Base-by-base conservation (phyloP, 805 yeast genomes). In the Saccharomycopsis selenospora region DNA sequence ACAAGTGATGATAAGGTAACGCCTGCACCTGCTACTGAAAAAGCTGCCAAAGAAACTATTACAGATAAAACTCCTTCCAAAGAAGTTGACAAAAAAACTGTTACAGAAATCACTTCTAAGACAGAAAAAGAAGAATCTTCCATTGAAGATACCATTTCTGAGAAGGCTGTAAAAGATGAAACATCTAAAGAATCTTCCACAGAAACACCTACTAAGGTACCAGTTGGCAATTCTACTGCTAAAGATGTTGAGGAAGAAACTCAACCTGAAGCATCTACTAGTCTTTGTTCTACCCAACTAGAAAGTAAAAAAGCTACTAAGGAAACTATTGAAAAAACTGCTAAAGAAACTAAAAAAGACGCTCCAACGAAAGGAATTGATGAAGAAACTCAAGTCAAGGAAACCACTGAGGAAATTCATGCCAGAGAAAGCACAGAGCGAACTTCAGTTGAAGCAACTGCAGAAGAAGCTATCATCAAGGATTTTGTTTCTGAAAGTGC, bases 151-250 rank as follows among this genome's bases (percentile, higher is more conserved):
- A 11, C 7, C 29, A 27, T 7, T 27, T 11, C 7, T 27, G 11
- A 27, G 29, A 27, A 11, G 7, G 29, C 7, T 8, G 11, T 8
- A 11, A 7, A 7, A 27, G 11, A 27, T 27, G 29, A 27, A 27
- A 27, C 29, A 11, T 27, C 29, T 27, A 11, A 27, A 27, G 29
- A 27, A 11, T 8, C 29, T 27, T 27, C 29, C 11, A 27, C 11
- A 27, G 11, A 27, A 27, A 27, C 11, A 27, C 29, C 77, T 0
- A 61, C 68, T 5, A 72, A 71, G 8, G 62, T 76, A 27, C 73
- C 73, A 55, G 59, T 82, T 22, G 68, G 68, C 36, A 73, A 78
- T 4, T 97, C 98, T 0, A 82, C 96, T 0, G 69, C 76, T 1
- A 73, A 74, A 45, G 98, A 91, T 59, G 91, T 91, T 8, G 29